A percentile compares a stretch with the other conserved stretches of the same genome.
Evolutionary conservation across 2,329 filamentous ascomycete species (phyloP).

Genomic region (Beauveria brongniartii): DNA sequence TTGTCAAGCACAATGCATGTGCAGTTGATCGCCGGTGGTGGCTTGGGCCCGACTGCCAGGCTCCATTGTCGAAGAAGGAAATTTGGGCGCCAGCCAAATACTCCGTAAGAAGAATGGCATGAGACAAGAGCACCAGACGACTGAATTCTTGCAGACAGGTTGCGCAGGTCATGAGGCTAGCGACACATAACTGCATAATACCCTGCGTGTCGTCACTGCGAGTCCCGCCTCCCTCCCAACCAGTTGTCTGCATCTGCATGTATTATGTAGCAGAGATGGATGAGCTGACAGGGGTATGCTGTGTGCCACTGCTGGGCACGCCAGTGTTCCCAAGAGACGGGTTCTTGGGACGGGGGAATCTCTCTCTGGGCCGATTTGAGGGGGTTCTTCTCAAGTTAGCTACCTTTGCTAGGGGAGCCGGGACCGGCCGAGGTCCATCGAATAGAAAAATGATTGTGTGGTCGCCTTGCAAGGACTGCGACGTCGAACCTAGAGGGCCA

Average conservation of each 20-base stretch:
- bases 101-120: background rate
- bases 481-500: background rate
- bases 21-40: background rate
- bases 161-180: background rate
- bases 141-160: background rate
- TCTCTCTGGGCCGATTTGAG: slow-evolving; percentile 1
- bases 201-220: background rate
- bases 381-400: background rate
- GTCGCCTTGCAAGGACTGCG: background rate
- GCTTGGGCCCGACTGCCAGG: background rate
- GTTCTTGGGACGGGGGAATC: slow-evolving; percentile 5
- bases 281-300: background rate
- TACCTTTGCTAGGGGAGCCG: background rate
- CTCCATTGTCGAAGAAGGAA: background rate
- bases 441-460: background rate
- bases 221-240: background rate
- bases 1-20: background rate
- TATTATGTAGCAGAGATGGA: no score
- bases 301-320: background rate
- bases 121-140: background rate
- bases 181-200: background rate
- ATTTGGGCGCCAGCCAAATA: background rate
- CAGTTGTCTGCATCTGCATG: background rate
- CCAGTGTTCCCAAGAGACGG: slow-evolving; percentile 3
- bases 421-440: background rate